Evolutionary conservation across 2,329 filamentous ascomycete genomes (phyloP), one percentile per base, ranked within the genome.

Genomic region (Parafenestella ontariensis): DNA sequence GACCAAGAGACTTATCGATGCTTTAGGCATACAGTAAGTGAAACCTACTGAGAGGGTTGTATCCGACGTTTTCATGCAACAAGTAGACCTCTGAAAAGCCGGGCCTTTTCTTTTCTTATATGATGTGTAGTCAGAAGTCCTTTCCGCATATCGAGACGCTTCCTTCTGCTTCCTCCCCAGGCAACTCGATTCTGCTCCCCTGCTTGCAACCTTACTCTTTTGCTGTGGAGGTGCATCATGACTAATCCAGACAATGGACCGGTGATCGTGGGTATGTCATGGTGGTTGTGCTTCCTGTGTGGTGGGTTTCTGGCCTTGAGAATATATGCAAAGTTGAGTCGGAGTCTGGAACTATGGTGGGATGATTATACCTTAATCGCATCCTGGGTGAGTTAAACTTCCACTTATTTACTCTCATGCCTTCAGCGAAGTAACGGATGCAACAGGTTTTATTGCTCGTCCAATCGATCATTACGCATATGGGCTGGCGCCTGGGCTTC

Each of bases 311-410:
- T 71, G 21, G 62, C 43, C 1, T 34, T 70, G 24, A 59, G 68
- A 6, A 21, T 71, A n/a, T 71, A 71, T 23, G 68, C 66, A 15
- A 71, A 70, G 36, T 15, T 61, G 7, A 67, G 59, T 56, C 55
- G 66, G 33, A 59, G 58, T 26, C 67, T 68, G 42, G 54, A 56
- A 1, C 52, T 71, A 8, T 70, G 67, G 69, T 70, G 67, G 67
- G 67, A 71, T 44, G 69, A 71, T 41, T 49, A 67, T 23, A 65
- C 70, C n/a, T 51, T 71, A 4, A 58, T 65, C 3, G n/a, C 46
- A 2, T 65, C 68, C 34, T 70, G 67, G 65, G 68, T 69, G 54
- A 17, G 60, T 53, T 31, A 11, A 3, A 6, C 15, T 34, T 13
- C 8, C 2, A 3, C 9, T 3, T 3, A 21, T 5, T n/a, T 15